Base-by-base conservation (phyloP, 1,139 yeast species). In the Hyphopichia buzzinii region DNA sequence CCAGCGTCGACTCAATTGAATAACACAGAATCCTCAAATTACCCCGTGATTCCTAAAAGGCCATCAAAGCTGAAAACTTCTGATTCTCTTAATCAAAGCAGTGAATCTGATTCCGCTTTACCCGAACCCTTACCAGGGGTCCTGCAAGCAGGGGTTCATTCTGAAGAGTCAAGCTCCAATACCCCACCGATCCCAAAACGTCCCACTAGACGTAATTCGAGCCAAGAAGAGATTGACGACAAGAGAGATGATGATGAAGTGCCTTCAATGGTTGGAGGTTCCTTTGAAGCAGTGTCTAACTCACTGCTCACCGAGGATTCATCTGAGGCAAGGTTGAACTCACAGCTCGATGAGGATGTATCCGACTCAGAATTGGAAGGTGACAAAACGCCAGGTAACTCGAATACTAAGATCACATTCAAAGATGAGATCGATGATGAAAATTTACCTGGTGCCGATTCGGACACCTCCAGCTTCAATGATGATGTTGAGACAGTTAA, bases 331-430 rank as follows among this genome's bases (percentile, higher is more conserved):
- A 27, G n/a, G n/a, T 19, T 36, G 13, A 34, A 31, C 21, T 23
- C 35, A 16, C 34, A 34, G 32, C n/a, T 17, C 21, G 19, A 24
- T 4, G 25, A 8, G 3, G 41, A 29, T n/a, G 47, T 41, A 17
- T 49, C 39, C 4, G 71, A 64, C 41, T 23, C 28, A 7, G 33
- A 30, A 16, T 15, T 23, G 10, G 33, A 30, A 16, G 70, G 67
- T 1, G 70, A 64, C 25, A 59, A 52, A 31, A 65, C 71, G 1
- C 70, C 70, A 2, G 67, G 66, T 3, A 64, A 59, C 31, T 51
- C 65, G 0, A 57, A 55, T 17, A 58, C 64, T 2, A 62, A 59
- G 37, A 52, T 51, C 6, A 43, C 62, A 3, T 59, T 64, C 44
- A 64, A 65, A 41, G 59, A 61, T 35, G 64, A 60, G 12, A 46